Evolutionary conservation across 192 early-diverging fungal genomes (phyloP), one percentile per base, ranked within the genome.

Genomic region (Ambispora gerdemannii): DNA sequence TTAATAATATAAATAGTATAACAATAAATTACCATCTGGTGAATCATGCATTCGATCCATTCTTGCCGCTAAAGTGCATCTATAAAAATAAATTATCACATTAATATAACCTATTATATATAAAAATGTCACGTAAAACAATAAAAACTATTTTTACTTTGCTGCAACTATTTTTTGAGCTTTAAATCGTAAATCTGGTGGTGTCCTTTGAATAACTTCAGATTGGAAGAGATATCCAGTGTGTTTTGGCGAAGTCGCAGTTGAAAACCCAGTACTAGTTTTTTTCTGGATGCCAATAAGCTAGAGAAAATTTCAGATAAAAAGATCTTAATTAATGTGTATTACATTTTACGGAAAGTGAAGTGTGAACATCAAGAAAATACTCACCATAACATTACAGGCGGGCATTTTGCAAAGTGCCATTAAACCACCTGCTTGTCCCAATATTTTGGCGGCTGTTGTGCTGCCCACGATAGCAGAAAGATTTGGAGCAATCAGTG

Each of bases 401-500:
- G 93, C 85, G 0, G 97, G 93, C 49, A 99, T 92, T 75, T 93
- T 93, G 64, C 88, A 88, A 34, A 99, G 78, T 3, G 82, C 86
- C 1, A 88, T 90, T 32, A 99, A 67, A 0, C 97, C 95, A 47
- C 97, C 97, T 6, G 93, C 92, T 11, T 90, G 88, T 22, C 90
- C 91, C 64, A 97, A 88, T 25, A 99, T 70, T 75, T 95, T 92
- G 1, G 97, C 97, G 0, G 97, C 95, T 0, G 89, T 88, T 3
- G 89, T 82, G 30, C 87, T 88, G 27, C 94, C 95, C 4, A 99
- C 82, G 13, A 99, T 85, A 0, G 86, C 84, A 0, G 95, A 93
- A 0, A 97, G 74, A 63, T 99, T 99, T 8, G 97, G 97, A 4
- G 97, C 95, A 73, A 99, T 92, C 33, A 95, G 82, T 0, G 82